Conservation (phyloP, 805 yeast genomes). For the Yamadazyma akitaensis region DNA sequence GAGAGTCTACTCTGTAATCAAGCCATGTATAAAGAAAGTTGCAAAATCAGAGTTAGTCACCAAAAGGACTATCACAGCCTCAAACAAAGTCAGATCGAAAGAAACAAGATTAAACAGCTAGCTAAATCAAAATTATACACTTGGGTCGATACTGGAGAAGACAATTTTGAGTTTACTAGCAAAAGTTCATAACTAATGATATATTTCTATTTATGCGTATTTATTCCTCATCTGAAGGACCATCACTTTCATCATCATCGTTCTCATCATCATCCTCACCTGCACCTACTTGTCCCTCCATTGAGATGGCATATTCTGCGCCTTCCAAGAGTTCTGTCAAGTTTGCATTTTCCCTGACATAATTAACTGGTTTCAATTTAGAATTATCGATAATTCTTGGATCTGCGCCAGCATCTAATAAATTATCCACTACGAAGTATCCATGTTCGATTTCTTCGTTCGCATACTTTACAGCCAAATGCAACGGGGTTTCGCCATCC, state of each 20-base stretch:
- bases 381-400: conserved; percentile 46
- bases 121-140: conserved; percentile 29
- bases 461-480: conserved; percentile 75
- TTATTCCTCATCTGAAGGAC: conserved; percentile 20
- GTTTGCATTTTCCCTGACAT: conserved; percentile 54
- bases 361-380: conserved; percentile 73
- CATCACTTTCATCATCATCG: conserved; percentile 23
- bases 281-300: conserved; percentile 32
- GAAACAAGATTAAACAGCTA: not conserved
- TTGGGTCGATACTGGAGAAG: conserved; percentile 47
- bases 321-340: conserved; percentile 66
- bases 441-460: conserved; percentile 85
- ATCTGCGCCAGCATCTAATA: conserved; percentile 90
- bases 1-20: conserved; percentile 37
- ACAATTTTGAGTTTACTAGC: conserved; percentile 32
- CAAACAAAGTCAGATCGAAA: conserved; percentile 22
- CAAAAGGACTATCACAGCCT: conserved; percentile 25
- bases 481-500: conserved; percentile 87
- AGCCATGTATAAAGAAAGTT: conserved; percentile 6
- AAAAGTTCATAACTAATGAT: not conserved
- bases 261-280: conserved; percentile 37
- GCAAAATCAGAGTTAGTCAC: not conserved
- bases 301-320: conserved; percentile 71
- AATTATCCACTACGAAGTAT: conserved; percentile 66
- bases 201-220: not conserved